Evolutionary conservation across 2,329 filamentous ascomycete species (phyloP), one percentile per base, ranked within the genome.

Genomic region (Dactylellina drechsleri): DNA sequence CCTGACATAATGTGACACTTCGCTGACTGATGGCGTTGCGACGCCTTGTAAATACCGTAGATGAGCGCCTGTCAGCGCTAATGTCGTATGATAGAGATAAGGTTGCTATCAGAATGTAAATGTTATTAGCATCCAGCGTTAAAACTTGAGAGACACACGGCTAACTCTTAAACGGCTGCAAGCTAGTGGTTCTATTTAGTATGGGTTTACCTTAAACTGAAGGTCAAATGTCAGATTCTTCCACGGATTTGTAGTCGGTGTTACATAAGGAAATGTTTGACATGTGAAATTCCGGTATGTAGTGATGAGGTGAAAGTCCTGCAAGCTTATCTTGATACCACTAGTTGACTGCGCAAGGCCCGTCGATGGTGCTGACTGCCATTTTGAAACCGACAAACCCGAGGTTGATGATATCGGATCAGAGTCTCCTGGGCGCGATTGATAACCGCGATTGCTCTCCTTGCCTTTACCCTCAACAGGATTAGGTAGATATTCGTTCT

Each of bases 1-100:
- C 52, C 59, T 74, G 20, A 74, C 58, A 28, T 74, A 74, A 50
- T 74, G 70, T 12, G 70, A 74, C 18, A 74, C 45, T 26, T 74
- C 70, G 16, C 49, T 16, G 10, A 74, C 43, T 0, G 70, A 74
- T 8, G 70, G 62, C 3, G 62, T 74, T 0, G 50, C 18, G 2
- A 67, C 70, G 8, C 56, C 50, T 41, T 74, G 70, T 15, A 74
- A 16, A 12, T 61, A 31, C 4, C 70, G 16, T 6, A 74, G 57
- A 26, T 74, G 70, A 13, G 70, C 70, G 13, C 56, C 18, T 1
- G 70, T 64, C 18, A 74, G 20, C 2, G 70, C 70, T 4, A 74
- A 40, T 4, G 57, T 74, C 1, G 58, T 64, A 31, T 74, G 70
- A 49, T 74, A 74, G 8, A 74, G 62, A 18, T 74, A 59, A 13